Evolutionary conservation across 768 basidiomycete species (phyloP).

Genomic region (Hypsizygus marmoreus): DNA sequence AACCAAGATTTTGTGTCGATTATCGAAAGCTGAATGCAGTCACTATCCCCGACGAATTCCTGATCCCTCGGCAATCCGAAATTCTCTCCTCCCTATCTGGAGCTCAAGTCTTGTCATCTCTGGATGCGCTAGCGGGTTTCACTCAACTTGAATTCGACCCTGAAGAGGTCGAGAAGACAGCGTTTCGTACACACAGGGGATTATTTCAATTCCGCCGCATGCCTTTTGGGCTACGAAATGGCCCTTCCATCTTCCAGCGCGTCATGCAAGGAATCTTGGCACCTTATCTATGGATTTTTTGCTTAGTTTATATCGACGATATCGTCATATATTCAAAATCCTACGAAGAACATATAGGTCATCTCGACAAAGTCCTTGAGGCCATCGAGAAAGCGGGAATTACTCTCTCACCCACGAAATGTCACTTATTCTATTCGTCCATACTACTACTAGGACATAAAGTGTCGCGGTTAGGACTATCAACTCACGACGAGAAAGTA

Average conservation of each 20-base stretch:
- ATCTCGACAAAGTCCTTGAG: too few species aligned
- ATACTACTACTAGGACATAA: too few species aligned
- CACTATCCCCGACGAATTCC: constrained; percentile 1
- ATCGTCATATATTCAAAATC: background rate
- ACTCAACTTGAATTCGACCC: too few species aligned
- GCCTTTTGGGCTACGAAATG: constrained; percentile 1
- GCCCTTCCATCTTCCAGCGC: constrained; percentile 1
- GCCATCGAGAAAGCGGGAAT: too few species aligned
- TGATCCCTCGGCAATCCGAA: background rate
- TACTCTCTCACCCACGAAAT: too few species aligned
- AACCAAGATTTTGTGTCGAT: too few species aligned
- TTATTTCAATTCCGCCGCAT: constrained; percentile 1
- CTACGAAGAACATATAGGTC: background rate
- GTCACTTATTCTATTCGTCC: too few species aligned
- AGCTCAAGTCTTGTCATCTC: background rate
- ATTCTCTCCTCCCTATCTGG: too few species aligned
- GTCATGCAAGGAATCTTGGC: background rate
- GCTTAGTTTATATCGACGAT: background rate
- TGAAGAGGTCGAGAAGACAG: background rate
- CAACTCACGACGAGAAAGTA: too few species aligned
- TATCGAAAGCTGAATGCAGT: background rate
- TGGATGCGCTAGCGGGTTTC: background rate
- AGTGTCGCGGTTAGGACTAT: too few species aligned
- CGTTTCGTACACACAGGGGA: background rate
- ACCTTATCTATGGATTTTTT: background rate